Base-by-base conservation (phyloP, 1,284 basidiomycete genomes). In the Thelephora terrestris region DNA sequence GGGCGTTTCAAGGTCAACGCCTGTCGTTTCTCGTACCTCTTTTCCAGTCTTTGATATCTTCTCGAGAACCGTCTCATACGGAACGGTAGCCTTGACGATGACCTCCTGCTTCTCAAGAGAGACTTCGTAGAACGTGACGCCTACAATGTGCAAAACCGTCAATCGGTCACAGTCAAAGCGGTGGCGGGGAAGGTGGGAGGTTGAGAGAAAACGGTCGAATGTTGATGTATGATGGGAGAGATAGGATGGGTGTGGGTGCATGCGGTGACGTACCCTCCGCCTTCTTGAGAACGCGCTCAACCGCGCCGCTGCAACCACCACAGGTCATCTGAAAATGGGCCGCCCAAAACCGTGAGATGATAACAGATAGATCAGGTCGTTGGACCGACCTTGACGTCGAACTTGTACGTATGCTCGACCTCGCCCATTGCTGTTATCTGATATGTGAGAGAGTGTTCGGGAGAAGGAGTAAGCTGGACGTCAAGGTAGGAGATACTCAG, bases 31-130 rank as follows among this genome's bases (percentile, higher is more conserved):
- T 27, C 25, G 25, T 27, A 81, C 80, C 74, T 82, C 77, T 68
- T 92, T 92, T 54, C 90, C 90, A 2, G 89, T 92, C 77, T 91
- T 92, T 73, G 80, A 78, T 63, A 92, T 89, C 71, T 75, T 87
- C 45, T 70, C 79, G 35, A 81, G 64, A 40, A 91, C 71, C 4
- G 74, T 72, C 0, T 90, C 85, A 61, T 85, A 89, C 9, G 73
- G 59, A 9, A 78, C 71, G 3, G 70, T 68, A 14, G 79, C 81
- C 21, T 65, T 79, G 43, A 92, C 88, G 40, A 77, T 53, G 44
- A 91, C 89, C 57, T 76, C 74, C 64, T 92, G 86, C 38, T 69
- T 78, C 45, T 79, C 79, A 25, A 91, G 74, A 58, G 63, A 71
- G 54, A 91, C 81, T 5, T 71, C 65, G 64, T 71, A 89, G 2